Conservation (phyloP, 768 basidiomycete genomes). For the Gloeostereum incarnatum region DNA sequence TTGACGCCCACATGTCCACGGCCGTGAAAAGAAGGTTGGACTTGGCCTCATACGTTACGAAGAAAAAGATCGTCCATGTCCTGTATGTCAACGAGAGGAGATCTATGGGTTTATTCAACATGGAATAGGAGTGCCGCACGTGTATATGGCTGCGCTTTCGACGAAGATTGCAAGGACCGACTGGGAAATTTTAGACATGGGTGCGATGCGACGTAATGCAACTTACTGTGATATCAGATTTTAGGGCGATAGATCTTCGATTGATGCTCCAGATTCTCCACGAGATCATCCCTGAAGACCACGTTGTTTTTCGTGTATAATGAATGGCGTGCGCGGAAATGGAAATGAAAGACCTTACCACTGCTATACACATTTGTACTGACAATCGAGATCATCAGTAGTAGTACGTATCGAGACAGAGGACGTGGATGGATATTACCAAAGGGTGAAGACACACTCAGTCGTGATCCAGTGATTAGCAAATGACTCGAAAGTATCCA, state of each 20-base stretch:
- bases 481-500: constrained; percentile 6
- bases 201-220: too few relatives aligned
- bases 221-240: neutral
- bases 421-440: constrained; percentile 2
- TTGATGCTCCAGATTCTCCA: constrained; percentile 1
- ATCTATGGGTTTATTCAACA: neutral
- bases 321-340: neutral
- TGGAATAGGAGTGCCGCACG: constrained; percentile 1
- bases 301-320: neutral
- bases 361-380: constrained; percentile 8
- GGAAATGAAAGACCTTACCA: neutral
- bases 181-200: neutral
- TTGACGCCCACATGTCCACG: constrained; percentile 3
- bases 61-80: constrained; percentile 6
- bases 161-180: constrained; percentile 3
- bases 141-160: constrained; percentile 8
- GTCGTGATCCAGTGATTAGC: constrained; percentile 9
- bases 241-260: neutral
- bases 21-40: constrained; percentile 2
- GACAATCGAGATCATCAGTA: neutral
- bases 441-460: constrained; percentile 7
- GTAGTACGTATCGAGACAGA: neutral
- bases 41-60: constrained; percentile 1
- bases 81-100: constrained; percentile 1
- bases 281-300: constrained; percentile 1